Percentiles rank a stretch among this genome's conserved stretches.
These are phyloP conservation scores for Eucalyptus grandis DNA, from an alignment of 345 rosid genomes.

Conservation along the genomic window DNA sequence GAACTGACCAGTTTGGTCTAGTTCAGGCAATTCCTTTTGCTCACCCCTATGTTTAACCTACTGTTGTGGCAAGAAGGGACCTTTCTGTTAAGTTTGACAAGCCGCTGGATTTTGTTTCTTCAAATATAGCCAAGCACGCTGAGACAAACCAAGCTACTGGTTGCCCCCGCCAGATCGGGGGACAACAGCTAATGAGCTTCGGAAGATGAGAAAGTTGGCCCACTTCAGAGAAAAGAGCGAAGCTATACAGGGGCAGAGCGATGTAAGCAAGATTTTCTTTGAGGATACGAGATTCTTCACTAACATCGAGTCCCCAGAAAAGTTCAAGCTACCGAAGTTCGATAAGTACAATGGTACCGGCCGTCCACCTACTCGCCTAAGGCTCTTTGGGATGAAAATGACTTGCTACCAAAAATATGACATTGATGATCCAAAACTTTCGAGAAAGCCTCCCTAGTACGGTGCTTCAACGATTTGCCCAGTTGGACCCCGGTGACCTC, in stretches of 20 bases:
- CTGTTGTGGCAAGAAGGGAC: background rate
- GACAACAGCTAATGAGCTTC: background rate
- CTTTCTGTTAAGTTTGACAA: background rate
- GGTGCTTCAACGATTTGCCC: background rate
- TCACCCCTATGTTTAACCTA: background rate
- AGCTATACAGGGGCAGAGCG: background rate
- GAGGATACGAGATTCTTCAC: background rate
- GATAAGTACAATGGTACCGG: background rate
- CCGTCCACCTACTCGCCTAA: background rate
- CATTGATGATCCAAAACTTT: background rate
- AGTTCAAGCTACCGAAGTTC: background rate
- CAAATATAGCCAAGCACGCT: background rate
- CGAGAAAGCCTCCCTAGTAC: background rate
- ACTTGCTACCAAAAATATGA: background rate
- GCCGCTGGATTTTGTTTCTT: background rate
- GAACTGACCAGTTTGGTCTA: rapidly evolving
- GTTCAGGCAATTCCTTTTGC: too few species aligned
- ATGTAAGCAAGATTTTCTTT: background rate
- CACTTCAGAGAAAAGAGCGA: background rate
- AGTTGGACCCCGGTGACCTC: background rate
- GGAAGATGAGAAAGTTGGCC: background rate
- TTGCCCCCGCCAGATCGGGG: background rate
- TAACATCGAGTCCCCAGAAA: background rate
- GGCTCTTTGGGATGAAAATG: background rate
- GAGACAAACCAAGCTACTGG: background rate